Evolutionary conservation across 1,139 yeast species (phyloP), one percentile per base, ranked within the genome.

Genomic region (Saccharomycopsis hybrid): DNA sequence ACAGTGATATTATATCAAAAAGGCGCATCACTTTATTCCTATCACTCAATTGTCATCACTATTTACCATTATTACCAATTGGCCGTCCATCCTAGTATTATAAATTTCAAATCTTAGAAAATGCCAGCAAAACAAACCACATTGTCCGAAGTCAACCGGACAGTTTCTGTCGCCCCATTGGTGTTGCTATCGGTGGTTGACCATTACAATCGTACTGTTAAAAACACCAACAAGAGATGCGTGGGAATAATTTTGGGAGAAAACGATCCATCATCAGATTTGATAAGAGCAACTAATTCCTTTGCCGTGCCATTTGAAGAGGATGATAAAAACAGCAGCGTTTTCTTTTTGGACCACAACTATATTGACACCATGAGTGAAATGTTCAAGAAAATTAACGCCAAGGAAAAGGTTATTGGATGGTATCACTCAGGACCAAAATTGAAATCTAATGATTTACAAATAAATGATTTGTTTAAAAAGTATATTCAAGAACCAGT

Each of bases 341-440:
- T 94, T 45, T 94, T 98, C 97, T 94, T 92, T 62, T 73, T 94
- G 62, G 98, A 94, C 65, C 98, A 94, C 69, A 92, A 94, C 65
- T 94, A 83, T 65, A 88, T 94, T 56, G 98, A 92, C 62, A 78
- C 87, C 51, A 94, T 94, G 99, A 85, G 92, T 56, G 97, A 89
- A 59, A 94, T 94, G 99, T 92, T 88, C 69, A 88, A 86, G 65
- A 92, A 94, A 68, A 92, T 92, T 64, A 92, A 90, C 70, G 99
- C 98, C 30, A 88, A 87, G 69, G 99, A 94, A 65, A 86, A 82
- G 65, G 74, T 94, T 53, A 82, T 94, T 65, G 99, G 99, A 8
- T 94, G 99, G 99, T 94, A 94, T 64, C 99, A 94, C 65, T 83
- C 96, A 18, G 99, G 98, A 1, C 97, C 97, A 11, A 89, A 90